Evolutionary conservation across 169 alveolate species (phyloP).

Genomic region (Cryptosporidium bovis): DNA sequence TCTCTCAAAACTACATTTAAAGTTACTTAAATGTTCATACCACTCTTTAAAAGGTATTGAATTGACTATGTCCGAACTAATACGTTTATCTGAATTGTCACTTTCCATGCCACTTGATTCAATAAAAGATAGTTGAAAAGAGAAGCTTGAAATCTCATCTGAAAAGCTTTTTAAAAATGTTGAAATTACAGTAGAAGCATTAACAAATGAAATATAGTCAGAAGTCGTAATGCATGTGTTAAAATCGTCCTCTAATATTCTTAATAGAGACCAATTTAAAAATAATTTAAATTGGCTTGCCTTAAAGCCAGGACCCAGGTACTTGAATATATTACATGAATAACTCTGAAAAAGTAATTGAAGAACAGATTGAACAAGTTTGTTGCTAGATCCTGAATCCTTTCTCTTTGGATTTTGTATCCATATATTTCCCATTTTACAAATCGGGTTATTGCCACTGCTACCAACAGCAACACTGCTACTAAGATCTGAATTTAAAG

Average conservation of each 20-base stretch:
- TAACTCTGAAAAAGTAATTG: slow-evolving; percentile 73
- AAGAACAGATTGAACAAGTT: slow-evolving; percentile 77
- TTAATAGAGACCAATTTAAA: slow-evolving; percentile 62
- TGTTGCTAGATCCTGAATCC: slow-evolving; percentile 78
- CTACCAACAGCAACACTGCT: slow-evolving; percentile 20
- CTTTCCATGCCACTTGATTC: not conserved
- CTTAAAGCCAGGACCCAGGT: slow-evolving; percentile 74
- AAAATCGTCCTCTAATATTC: slow-evolving; percentile 48
- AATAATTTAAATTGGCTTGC: slow-evolving; percentile 75
- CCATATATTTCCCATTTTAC: slow-evolving; percentile 66
- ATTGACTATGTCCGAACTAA: not conserved
- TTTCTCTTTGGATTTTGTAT: slow-evolving; percentile 80
- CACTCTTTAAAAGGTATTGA: slow-evolving; percentile 76
- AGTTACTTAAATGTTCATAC: slow-evolving; percentile 74
- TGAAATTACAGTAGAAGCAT: slow-evolving; percentile 27
- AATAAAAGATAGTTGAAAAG: slow-evolving; percentile 6
- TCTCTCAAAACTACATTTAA: slow-evolving; percentile 75
- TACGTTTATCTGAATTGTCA: not conserved
- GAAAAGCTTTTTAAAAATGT: slow-evolving; percentile 22
- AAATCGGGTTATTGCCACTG: slow-evolving; percentile 2
- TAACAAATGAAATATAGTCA: slow-evolving; percentile 11
- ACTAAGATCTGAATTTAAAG: slow-evolving; percentile 25
- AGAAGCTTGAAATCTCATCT: slow-evolving; percentile 29
- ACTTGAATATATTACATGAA: slow-evolving; percentile 64
- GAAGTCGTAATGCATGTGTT: not conserved